Conservation (phyloP, 1,284 basidiomycete genomes). For the Ganoderma multipileum region DNA sequence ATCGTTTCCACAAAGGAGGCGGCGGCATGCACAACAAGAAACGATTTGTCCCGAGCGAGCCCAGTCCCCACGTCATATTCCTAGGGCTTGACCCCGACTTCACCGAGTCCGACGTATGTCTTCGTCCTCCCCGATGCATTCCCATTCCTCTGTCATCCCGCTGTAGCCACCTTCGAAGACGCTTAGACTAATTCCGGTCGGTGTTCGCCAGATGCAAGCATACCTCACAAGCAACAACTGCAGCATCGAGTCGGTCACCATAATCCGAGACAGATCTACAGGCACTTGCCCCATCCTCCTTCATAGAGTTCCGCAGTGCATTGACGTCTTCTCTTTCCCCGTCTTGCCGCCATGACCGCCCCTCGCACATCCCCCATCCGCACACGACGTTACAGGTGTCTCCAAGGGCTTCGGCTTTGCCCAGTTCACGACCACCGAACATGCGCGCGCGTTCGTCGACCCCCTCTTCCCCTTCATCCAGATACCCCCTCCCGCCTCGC, state of each 20-base stretch:
- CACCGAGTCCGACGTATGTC: conserved; percentile 86
- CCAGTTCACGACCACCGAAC: conserved; percentile 83
- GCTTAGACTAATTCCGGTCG: not conserved
- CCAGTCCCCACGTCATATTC: conserved; percentile 90
- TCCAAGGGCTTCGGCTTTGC: conserved; percentile 96
- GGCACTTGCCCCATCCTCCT: conserved; percentile 88
- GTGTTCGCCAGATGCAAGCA: conserved; percentile 67
- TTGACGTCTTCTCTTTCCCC: conserved; percentile 65
- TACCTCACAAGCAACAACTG: conserved; percentile 78
- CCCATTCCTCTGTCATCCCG: not conserved
- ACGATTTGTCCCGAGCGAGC: conserved; percentile 77
- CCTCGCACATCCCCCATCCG: conserved; percentile 28
- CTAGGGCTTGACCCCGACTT: conserved; percentile 90
- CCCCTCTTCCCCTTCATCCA: conserved; percentile 85
- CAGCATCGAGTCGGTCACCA: conserved; percentile 84
- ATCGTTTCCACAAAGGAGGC: conserved; percentile 45
- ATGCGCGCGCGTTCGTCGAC: conserved; percentile 87
- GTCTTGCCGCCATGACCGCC: conserved; percentile 33
- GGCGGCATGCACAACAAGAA: conserved; percentile 63
- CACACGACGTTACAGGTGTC: conserved; percentile 61
- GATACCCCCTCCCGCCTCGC: conserved; percentile 84
- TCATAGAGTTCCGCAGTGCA: conserved; percentile 62
- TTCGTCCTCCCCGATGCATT: conserved; percentile 23
- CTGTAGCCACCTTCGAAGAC: not conserved
- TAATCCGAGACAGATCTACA: conserved; percentile 92